A percentile compares a stretch with the other conserved stretches of the same genome.
Evolutionary conservation across 2,329 filamentous ascomycete species (phyloP).

Genomic region (Arthrobotrys musiformis): DNA sequence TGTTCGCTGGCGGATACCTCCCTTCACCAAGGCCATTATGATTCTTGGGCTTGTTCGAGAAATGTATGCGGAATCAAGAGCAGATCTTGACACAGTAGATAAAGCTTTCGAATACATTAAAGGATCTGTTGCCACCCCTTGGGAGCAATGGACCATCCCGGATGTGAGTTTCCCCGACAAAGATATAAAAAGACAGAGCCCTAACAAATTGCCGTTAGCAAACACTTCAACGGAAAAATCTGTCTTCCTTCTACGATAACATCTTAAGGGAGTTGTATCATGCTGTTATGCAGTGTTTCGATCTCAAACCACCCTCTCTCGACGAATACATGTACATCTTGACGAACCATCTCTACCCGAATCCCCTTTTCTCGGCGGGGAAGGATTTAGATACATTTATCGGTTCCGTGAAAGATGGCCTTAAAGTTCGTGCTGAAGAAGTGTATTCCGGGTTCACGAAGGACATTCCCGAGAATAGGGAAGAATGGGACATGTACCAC

Average conservation of each 20-base stretch:
- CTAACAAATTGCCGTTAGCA: constrained; percentile 61
- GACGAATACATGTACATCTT: constrained; percentile 83
- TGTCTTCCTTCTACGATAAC: constrained; percentile 80
- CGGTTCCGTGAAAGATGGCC: constrained; percentile 75
- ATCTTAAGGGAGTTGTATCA: constrained; percentile 88
- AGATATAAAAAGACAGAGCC: too few relatives aligned
- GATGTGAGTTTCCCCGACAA: constrained; percentile 57
- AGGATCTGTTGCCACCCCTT: constrained; percentile 64
- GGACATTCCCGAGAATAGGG: constrained; percentile 80
- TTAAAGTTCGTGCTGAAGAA: constrained; percentile 78
- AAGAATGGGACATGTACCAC: constrained; percentile 90
- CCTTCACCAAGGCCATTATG: constrained; percentile 80
- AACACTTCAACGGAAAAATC: constrained; percentile 74
- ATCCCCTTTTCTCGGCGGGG: constrained; percentile 76
- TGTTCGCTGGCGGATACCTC: constrained; percentile 87
- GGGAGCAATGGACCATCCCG: constrained; percentile 66
- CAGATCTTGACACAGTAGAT: constrained; percentile 83
- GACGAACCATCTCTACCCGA: constrained; percentile 81
- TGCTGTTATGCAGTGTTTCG: constrained; percentile 86
- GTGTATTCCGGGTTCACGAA: constrained; percentile 83
- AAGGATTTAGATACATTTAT: constrained; percentile 78
- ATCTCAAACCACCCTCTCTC: constrained; percentile 83
- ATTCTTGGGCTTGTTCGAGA: constrained; percentile 86
- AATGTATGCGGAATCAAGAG: constrained; percentile 85
- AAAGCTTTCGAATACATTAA: constrained; percentile 85